phyloP scores from a whole-genome alignment of 2,329 filamentous ascomycete species.

The Scleromitrula shiraiana region DNA sequence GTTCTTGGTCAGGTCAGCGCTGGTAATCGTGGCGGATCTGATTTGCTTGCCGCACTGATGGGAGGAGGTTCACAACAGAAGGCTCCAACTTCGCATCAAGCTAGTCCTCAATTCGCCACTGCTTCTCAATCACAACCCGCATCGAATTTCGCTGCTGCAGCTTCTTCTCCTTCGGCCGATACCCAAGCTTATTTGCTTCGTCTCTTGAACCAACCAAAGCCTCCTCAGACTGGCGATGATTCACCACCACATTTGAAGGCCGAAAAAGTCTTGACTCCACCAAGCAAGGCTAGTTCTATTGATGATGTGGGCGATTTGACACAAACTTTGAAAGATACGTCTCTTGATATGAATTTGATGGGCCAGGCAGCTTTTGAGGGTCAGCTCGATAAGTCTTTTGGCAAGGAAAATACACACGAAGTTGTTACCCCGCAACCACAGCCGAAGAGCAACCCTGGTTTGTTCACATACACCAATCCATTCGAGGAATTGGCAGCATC shows the following conservation, averaged over 20 bases:
- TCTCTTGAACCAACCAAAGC: constrained; percentile 73
- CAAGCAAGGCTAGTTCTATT: constrained; percentile 33
- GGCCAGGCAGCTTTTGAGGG: constrained; percentile 17
- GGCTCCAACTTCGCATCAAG: constrained; percentile 8
- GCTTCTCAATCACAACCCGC: constrained; percentile 18
- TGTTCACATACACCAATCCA: constrained; percentile 66
- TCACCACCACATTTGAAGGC: constrained; percentile 18
- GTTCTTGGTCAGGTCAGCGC: constrained; percentile 14
- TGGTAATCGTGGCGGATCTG: constrained; percentile 17
- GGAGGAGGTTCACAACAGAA: constrained; percentile 19
- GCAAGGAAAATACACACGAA: constrained; percentile 19
- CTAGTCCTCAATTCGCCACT: constrained; percentile 19
- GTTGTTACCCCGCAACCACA: background rate
- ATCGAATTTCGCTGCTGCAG: constrained; percentile 34
- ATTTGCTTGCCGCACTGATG: constrained; percentile 29
- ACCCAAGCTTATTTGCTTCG: constrained; percentile 82
- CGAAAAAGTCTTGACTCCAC: constrained; percentile 29
- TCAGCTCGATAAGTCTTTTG: constrained; percentile 11
- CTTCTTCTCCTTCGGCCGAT: constrained; percentile 52
- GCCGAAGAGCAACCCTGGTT: constrained; percentile 19
- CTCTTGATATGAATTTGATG: constrained; percentile 33
- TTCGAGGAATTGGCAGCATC: constrained; percentile 63
- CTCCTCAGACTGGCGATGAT: constrained; percentile 44
- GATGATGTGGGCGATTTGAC: constrained; percentile 32
- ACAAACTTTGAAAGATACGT: constrained; percentile 37